Percentiles rank a stretch among this genome's conserved stretches.
These are phyloP conservation scores for Calophaca sinica DNA, from an alignment of 306 rosid genomes.

Conservation along the genomic window DNA sequence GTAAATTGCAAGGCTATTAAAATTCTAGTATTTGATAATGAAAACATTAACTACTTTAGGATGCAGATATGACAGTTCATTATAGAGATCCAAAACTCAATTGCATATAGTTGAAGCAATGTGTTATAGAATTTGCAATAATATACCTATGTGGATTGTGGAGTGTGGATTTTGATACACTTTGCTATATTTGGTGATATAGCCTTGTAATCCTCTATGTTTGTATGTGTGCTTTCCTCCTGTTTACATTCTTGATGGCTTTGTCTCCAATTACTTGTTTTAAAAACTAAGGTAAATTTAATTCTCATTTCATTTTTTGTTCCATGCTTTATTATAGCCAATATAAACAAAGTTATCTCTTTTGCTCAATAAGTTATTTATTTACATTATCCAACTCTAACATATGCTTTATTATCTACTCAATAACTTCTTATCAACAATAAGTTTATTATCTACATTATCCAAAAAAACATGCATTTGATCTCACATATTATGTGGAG, in stretches of 20 bases:
- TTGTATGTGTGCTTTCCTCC: not conserved
- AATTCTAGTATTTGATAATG: not conserved
- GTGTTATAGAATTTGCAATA: slow-evolving; percentile 18
- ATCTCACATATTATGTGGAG: not conserved
- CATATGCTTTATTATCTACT: slow-evolving; percentile 15
- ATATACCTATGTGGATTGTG: too few species aligned
- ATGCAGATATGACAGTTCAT: slow-evolving; percentile 9
- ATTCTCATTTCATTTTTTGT: slow-evolving; percentile 4
- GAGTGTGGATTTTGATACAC: slow-evolving; percentile 20
- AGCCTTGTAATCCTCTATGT: not conserved
- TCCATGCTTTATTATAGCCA: slow-evolving; percentile 23
- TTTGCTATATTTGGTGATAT: slow-evolving; percentile 2
- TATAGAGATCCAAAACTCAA: slow-evolving; percentile 10
- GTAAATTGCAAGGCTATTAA: slow-evolving; percentile 1
- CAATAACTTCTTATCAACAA: too few species aligned
- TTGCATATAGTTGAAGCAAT: slow-evolving; percentile 1
- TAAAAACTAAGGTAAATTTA: slow-evolving; percentile 61
- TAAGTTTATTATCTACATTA: too few species aligned
- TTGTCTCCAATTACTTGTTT: slow-evolving; percentile 75
- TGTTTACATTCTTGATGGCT: slow-evolving; percentile 55
- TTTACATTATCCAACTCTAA: not conserved
- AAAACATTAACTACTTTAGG: not conserved
- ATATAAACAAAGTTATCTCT: slow-evolving; percentile 6
- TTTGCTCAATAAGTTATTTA: not conserved
- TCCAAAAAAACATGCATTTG: not conserved